Evolutionary conservation across 2,329 filamentous ascomycete genomes (phyloP).

Genomic region (Hypomyces rosellus): DNA sequence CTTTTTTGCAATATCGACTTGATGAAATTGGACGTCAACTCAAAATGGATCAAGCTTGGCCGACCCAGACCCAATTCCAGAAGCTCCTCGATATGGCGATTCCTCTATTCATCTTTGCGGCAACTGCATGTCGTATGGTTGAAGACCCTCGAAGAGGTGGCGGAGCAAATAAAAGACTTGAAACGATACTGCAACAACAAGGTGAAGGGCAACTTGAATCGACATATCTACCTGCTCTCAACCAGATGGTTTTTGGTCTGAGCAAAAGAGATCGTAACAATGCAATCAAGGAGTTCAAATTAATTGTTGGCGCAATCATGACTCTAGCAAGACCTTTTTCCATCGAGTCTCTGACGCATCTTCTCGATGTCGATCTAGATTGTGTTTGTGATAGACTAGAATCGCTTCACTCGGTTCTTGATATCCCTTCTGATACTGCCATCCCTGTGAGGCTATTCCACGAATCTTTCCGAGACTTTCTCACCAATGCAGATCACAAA

Average conservation of each 20-base stretch:
- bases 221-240: slow-evolving; percentile 17
- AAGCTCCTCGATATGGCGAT: slow-evolving; percentile 11
- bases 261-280: not conserved
- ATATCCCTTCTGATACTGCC: slow-evolving; percentile 18
- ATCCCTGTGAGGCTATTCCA: slow-evolving; percentile 26
- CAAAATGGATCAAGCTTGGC: not conserved
- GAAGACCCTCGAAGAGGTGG: slow-evolving; percentile 3
- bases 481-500: slow-evolving; percentile 17
- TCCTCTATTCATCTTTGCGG: slow-evolving; percentile 18
- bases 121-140: slow-evolving; percentile 19
- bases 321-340: slow-evolving; percentile 25
- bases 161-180: slow-evolving; percentile 15
- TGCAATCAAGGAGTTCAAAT: slow-evolving; percentile 19
- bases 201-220: slow-evolving; percentile 4
- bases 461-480: slow-evolving; percentile 32
- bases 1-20: not conserved
- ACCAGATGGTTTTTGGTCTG: slow-evolving; percentile 4
- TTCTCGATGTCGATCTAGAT: slow-evolving; percentile 18
- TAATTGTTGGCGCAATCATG: slow-evolving; percentile 26
- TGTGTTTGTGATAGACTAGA: slow-evolving; percentile 18
- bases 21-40: not conserved
- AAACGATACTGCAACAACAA: slow-evolving; percentile 16
- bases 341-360: slow-evolving; percentile 15
- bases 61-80: not conserved
- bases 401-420: slow-evolving; percentile 28